These are phyloP conservation scores for Meripilus lineatus DNA, from an alignment of 1,284 basidiomycete species.

Conservation along the genomic window DNA sequence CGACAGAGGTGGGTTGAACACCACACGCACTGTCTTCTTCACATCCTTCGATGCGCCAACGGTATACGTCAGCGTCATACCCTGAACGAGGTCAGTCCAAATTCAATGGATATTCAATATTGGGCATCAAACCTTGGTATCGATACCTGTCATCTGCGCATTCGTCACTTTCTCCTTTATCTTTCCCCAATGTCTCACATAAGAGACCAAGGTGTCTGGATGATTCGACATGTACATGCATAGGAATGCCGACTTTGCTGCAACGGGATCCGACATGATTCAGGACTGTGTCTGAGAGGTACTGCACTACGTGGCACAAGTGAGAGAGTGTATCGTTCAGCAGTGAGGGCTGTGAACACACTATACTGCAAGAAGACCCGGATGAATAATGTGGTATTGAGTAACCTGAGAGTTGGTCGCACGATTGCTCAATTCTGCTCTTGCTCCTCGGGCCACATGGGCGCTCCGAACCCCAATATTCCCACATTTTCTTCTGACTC, in stretches of 20 bases:
- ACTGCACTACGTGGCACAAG: no score
- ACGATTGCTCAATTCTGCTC: no score
- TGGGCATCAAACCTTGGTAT: constrained; percentile 44
- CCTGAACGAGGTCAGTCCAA: constrained; percentile 31
- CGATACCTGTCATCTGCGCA: constrained; percentile 64
- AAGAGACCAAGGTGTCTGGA: constrained; percentile 75
- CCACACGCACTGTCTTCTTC: constrained; percentile 47
- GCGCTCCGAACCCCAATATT: no score
- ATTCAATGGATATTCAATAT: neutral
- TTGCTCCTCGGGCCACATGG: no score
- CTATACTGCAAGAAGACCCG: no score
- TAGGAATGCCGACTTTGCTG: constrained; percentile 68
- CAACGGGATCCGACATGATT: constrained; percentile 66
- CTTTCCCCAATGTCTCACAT: constrained; percentile 70
- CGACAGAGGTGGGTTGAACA: constrained; percentile 62
- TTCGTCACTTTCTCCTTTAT: constrained; percentile 46
- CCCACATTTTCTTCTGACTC: no score
- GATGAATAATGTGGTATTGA: no score
- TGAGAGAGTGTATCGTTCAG: no score
- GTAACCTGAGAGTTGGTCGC: no score
- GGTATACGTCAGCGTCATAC: constrained; percentile 65
- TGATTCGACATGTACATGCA: constrained; percentile 81
- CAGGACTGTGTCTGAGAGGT: no score
- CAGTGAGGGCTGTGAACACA: no score
- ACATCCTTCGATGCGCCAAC: constrained; percentile 37